Base-by-base conservation (phyloP, 1,284 basidiomycete species). In the Cronartium ribicola region DNA sequence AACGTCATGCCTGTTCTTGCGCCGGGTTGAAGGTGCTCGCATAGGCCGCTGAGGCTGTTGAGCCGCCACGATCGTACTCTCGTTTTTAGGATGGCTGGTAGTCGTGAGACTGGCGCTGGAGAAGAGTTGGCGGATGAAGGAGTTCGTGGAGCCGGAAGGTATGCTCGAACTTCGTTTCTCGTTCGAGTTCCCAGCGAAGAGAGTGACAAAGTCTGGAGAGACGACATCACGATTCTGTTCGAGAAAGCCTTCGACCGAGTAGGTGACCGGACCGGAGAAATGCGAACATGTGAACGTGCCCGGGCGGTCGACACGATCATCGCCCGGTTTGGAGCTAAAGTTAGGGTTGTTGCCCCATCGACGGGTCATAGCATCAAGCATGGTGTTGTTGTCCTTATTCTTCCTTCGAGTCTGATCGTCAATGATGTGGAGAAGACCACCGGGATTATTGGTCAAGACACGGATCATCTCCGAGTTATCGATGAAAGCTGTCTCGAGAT, bases 401-500 rank as follows among this genome's bases (percentile, higher is more conserved):
- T 87, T 86, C 55, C 90, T 86, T 17, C 89, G 86, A 10, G 93
- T 90, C 82, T 97, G 93, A 80, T 98, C 95, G 80, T 98, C 94
- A 88, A 98, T 92, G 82, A 98, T 98, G 80, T 95, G 92, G 67
- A 97, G 88, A 41, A 98, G 85, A 4, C 96, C 95, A 14, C 92
- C 92, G 2, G 92, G 94, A 77, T 86, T 85, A 80, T 93, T 90
- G 79, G 92, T 89, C 59, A 98, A 83, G 62, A 99, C 84, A 11
- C 91, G 88, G 43, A 98, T 82, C 77, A 91, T 92, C 80, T 98
- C 94, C 14, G 89, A 82, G 81, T 98, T 97, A 83, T 96, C 92
- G 80, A 93, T 94, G 84, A 90, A 94, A 0, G 90, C 86, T 44
- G 76, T 68, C 7, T 79, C 77, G 0, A 93, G 83, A 4, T 87